Base-by-base conservation (phyloP, 805 yeast species). In the Alloascoidea hylecoeti region DNA sequence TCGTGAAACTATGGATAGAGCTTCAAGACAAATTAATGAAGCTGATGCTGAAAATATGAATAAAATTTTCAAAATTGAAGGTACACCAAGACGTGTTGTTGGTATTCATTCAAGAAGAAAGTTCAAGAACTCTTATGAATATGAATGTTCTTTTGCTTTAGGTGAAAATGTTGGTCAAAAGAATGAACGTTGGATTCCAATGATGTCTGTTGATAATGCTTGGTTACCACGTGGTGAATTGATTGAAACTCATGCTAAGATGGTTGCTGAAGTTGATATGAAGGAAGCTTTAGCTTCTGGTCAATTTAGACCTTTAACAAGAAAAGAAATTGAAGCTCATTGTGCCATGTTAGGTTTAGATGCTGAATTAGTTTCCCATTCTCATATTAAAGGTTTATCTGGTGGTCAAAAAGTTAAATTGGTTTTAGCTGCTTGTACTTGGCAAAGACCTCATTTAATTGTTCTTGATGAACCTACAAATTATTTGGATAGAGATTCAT, bases 381-480 rank as follows among this genome's bases (percentile, higher is more conserved):
- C 98, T 54, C 89, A 96, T 77, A 92, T 92, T 68, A 88, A 96
- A 77, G 97, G 98, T 83, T 78, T 92, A 61, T 92, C 98, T 55
- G 98, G 98, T 81, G 98, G 98, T 75, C 98, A 92, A 78, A 92
- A 92, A 80, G 98, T 92, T 70, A 92, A 92, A 75, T 82, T 92
- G 65, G 98, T 92, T 60, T 73, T 92, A 60, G 99, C 99, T 69
- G 98, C 97, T 69, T 85, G 97, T 80, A 88, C 97, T 44, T 92
- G 98, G 98, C 96, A 89, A 76, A 89, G 97, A 78, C 98, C 98
- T 63, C 98, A 92, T 66, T 77, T 92, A 74, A 88, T 92, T 57
- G 98, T 92, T 55, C 82, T 92, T 68, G 98, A 92, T 74, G 98
- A 89, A 77, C 98, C 98, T 71, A 92, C 98, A 59, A 89, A 89